phyloP scores from a whole-genome alignment of 306 rosid species.

The Dryas drummondii region DNA sequence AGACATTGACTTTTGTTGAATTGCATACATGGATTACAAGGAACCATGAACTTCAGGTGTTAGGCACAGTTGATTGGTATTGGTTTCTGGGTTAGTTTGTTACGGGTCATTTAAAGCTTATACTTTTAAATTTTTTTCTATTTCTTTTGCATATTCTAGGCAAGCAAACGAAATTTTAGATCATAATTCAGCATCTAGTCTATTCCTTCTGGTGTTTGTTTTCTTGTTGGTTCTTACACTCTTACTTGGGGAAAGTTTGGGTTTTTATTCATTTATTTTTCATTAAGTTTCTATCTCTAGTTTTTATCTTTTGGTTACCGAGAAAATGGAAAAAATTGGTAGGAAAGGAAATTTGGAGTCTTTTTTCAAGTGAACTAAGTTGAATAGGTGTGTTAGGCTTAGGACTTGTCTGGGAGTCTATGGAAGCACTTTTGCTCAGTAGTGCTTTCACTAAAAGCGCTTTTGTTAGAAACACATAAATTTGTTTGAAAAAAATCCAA shows the following conservation, averaged over 20 bases:
- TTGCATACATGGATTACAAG: neutral
- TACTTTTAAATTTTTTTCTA: neutral
- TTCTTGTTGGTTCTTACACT: neutral
- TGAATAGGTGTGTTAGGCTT: neutral
- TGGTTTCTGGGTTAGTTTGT: constrained; percentile 5
- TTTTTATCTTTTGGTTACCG: neutral
- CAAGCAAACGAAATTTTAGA: neutral
- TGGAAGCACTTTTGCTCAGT: no score
- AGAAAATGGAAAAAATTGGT: neutral
- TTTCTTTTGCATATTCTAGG: neutral
- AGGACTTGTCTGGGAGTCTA: no score
- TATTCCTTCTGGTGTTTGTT: neutral
- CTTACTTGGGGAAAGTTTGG: neutral
- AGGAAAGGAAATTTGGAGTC: neutral
- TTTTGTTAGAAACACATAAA: no score
- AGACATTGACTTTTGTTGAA: neutral
- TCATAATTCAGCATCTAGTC: neutral
- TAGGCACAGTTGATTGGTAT: neutral
- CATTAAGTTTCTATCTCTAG: neutral
- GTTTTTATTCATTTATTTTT: neutral
- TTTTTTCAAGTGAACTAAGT: neutral
- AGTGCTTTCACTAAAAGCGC: no score
- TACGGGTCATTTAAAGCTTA: neutral
- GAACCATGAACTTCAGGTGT: neutral
- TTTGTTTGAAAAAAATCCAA: no score